phyloP scores from a whole-genome alignment of 257 asterid genomes.

The Lantana camara region DNA sequence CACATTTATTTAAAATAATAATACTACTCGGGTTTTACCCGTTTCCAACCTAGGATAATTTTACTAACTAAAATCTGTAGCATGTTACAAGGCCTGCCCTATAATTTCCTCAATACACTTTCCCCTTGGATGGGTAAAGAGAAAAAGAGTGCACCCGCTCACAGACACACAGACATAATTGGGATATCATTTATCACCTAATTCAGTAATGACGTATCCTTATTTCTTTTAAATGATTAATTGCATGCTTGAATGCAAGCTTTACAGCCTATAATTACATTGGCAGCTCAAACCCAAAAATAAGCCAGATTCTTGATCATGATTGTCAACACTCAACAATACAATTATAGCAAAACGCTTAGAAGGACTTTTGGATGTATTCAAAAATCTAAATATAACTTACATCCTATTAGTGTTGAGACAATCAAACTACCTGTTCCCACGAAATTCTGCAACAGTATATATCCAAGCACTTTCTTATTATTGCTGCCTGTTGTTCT shows the following conservation, averaged over 20 bases:
- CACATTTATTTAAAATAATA: too few relatives aligned
- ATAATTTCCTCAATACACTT: too few relatives aligned
- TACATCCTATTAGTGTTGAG: conserved; percentile 10
- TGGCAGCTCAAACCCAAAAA: conserved; percentile 12
- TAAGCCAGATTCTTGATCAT: conserved; percentile 27
- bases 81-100: too few relatives aligned
- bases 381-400: neutral
- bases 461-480: conserved; percentile 11
- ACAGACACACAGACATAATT: too few relatives aligned
- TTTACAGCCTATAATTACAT: conserved; percentile 20
- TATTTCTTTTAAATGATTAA: conserved; percentile 11
- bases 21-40: too few relatives aligned
- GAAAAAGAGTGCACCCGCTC: too few relatives aligned
- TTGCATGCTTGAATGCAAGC: neutral
- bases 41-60: too few relatives aligned
- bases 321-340: conserved; percentile 11
- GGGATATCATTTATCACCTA: neutral
- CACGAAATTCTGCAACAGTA: neutral
- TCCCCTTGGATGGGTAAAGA: too few relatives aligned
- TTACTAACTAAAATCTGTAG: too few relatives aligned
- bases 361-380: neutral
- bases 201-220: neutral
- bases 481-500: conserved; percentile 34
- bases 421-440: neutral
- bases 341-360: neutral